These are phyloP conservation scores for Dactylellina leptospora DNA, from an alignment of 2,329 filamentous ascomycete species.

Conservation along the genomic window DNA sequence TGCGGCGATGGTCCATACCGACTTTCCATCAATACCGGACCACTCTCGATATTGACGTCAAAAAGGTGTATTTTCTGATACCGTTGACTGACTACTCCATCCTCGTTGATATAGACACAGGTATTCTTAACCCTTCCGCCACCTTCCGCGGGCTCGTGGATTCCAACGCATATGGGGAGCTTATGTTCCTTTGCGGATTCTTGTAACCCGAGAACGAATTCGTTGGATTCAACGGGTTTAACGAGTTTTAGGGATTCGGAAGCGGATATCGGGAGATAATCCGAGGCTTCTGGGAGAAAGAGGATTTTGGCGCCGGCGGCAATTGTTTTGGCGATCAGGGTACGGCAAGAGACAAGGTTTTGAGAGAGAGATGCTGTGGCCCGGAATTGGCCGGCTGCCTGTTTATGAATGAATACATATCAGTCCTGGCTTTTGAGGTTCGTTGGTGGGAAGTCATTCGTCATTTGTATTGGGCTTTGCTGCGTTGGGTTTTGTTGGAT, in stretches of 20 bases:
- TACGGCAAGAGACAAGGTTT: slow-evolving; percentile 81
- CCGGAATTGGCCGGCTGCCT: slow-evolving; percentile 76
- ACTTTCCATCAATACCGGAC: slow-evolving; percentile 71
- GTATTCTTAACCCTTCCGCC: slow-evolving; percentile 70
- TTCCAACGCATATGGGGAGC: slow-evolving; percentile 82
- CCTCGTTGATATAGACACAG: slow-evolving; percentile 72
- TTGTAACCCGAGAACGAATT: slow-evolving; percentile 80
- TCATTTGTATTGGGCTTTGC: not conserved
- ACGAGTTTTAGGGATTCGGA: slow-evolving; percentile 76
- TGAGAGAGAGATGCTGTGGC: slow-evolving; percentile 79
- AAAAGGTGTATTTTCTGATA: slow-evolving; percentile 96
- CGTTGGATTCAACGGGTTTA: slow-evolving; percentile 70
- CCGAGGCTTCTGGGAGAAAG: slow-evolving; percentile 90
- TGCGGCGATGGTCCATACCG: slow-evolving; percentile 58
- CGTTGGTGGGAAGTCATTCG: too few species aligned
- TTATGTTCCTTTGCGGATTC: slow-evolving; percentile 70
- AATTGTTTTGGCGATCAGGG: slow-evolving; percentile 76
- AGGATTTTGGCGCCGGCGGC: slow-evolving; percentile 82
- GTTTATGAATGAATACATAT: too few species aligned
- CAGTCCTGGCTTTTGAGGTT: too few species aligned
- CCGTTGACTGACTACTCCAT: slow-evolving; percentile 68
- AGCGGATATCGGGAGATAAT: slow-evolving; percentile 80
- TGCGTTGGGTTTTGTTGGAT: slow-evolving; percentile 2
- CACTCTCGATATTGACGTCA: slow-evolving; percentile 71
- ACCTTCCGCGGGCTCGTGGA: slow-evolving; percentile 75